phyloP scores from a whole-genome alignment of 768 basidiomycete species.

The Podaxis carcinomalis region DNA sequence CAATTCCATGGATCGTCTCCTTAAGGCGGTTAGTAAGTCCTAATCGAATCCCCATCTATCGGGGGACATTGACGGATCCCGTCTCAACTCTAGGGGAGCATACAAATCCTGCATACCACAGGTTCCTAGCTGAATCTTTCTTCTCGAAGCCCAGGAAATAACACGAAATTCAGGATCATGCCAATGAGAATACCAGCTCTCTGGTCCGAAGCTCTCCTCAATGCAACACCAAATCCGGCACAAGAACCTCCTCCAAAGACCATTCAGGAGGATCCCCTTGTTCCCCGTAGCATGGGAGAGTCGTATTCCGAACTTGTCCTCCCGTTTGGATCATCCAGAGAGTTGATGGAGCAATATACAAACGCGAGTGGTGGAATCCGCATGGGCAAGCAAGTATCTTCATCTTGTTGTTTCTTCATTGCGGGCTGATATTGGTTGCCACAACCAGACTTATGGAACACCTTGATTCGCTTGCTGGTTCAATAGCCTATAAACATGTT shows the following conservation, averaged over 20 bases:
- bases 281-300: conserved; percentile 61
- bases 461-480: conserved; percentile 81
- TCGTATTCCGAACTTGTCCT: conserved; percentile 66
- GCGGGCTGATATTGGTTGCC: background rate
- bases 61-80: background rate
- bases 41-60: background rate
- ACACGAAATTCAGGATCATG: conserved; percentile 37
- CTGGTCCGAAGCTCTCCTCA: conserved; percentile 59
- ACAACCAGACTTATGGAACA: conserved; percentile 63
- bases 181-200: conserved; percentile 47
- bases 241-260: conserved; percentile 12
- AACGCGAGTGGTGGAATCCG: conserved; percentile 70
- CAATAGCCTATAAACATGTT: conserved; percentile 81
- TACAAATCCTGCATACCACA: conserved; percentile 49
- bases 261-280: conserved; percentile 23
- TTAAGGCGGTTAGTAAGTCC: conserved; percentile 54
- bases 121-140: conserved; percentile 27
- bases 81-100: conserved; percentile 33
- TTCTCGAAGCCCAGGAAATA: background rate
- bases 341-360: conserved; percentile 63
- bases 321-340: conserved; percentile 56
- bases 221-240: conserved; percentile 22
- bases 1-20: conserved; percentile 49
- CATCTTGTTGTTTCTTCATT: background rate
- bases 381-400: conserved; percentile 48